phyloP scores from a whole-genome alignment of 148 eudicot species.

The Cornus suecica region DNA sequence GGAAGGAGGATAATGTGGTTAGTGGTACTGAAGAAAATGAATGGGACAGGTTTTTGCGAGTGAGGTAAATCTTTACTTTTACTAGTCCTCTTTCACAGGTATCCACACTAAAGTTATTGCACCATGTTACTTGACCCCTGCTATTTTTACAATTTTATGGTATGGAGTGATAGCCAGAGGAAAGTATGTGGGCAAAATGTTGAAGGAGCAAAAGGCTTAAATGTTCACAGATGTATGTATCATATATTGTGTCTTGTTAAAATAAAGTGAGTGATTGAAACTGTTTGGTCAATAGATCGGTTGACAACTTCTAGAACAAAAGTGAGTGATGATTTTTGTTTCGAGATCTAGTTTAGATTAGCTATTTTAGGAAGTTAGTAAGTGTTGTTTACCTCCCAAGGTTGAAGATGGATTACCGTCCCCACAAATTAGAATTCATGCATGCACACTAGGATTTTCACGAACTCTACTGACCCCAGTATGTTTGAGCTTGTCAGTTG shows the following conservation, averaged over 20 bases:
- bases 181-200: no score
- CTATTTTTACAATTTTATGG: neutral
- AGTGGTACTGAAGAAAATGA: constrained; percentile 70
- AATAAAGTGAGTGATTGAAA: neutral
- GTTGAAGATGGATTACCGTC: no score
- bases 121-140: neutral
- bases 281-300: neutral
- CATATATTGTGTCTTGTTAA: neutral
- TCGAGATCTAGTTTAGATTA: no score
- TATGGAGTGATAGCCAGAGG: neutral
- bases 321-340: no score
- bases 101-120: neutral
- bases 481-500: no score
- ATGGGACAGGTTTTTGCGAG: constrained; percentile 94
- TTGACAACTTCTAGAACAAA: no score
- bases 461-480: no score
- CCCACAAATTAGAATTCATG: no score
- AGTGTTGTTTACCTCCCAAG: no score
- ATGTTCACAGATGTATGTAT: neutral
- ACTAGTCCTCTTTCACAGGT: neutral
- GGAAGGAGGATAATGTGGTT: constrained; percentile 47
- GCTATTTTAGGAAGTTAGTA: no score
- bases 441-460: no score
- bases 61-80: constrained; percentile 50
- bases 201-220: neutral